Base-by-base conservation (phyloP, 768 basidiomycete species). In the Russula brevipes region DNA sequence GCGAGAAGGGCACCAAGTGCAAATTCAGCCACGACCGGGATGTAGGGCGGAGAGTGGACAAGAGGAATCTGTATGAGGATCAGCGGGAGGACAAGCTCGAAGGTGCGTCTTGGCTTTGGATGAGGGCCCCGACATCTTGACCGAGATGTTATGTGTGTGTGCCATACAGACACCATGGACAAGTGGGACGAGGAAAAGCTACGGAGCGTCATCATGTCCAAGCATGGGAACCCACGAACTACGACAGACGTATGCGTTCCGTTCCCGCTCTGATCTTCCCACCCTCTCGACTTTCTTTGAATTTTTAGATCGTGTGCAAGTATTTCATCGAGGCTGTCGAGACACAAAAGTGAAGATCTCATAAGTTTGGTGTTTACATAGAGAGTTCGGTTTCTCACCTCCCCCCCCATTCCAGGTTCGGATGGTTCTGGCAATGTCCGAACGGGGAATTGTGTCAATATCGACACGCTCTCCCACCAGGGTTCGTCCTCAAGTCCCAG, bases 351-450 rank as follows among this genome's bases (percentile, higher is more conserved):
- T 91, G 72, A 62, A 80, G 57, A 31, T 39, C 19, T 12, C 17
- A 50, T 45, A 35, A 4, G 3, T 41, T 24, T 14, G 33, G 19
- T 4, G 39, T 52, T 52, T 19, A 14, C 5, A 31, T 52, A 16
- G 19, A 47, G 16, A 17, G 53, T 35, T 8, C 49, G 12, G 31
- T 54, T 55, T 38, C 3, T 53, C 52, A 14, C 14, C 33, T 10
- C n/a, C 11, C 17, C 10, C 30, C 61, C 52, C 19, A 31, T 38
- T 42, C 35, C 53, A 85, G 85, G 70, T 93, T 90, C 70, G 92
- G 93, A 33, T 95, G 94, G 94, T 96, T 96, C 80, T 96, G 93
- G 93, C 88, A 91, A 74, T 92, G 91, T 75, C 92, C 92, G 8
- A 92, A 89, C 66, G 90, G 92, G 63, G 87, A 91, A 35, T 80